Percentiles rank a stretch among this genome's conserved stretches.
Evolutionary conservation across 1,284 basidiomycete species (phyloP).

Genomic region (Golubevia sp.): DNA sequence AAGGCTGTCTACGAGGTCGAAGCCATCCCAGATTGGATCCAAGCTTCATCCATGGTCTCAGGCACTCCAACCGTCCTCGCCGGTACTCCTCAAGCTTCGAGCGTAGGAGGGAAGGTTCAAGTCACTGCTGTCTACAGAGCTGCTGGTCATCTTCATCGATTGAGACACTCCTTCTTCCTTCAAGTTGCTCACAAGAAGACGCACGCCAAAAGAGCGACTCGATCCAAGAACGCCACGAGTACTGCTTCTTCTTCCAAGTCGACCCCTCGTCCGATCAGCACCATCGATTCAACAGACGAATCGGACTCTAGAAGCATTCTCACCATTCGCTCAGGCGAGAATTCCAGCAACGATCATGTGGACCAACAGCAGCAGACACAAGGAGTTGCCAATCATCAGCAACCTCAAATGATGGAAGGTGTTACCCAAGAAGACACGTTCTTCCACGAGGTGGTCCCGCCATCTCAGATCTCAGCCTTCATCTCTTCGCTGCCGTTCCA

Average conservation of each 20-base stretch:
- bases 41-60: not conserved
- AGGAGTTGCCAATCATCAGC: too few relatives aligned
- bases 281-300: not conserved
- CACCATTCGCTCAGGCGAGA: not conserved
- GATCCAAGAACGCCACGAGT: not conserved
- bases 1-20: not conserved
- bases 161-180: slow-evolving; percentile 48
- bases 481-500: not conserved
- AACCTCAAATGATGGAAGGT: not conserved
- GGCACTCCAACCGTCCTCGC: slow-evolving; percentile 30
- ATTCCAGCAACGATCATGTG: not conserved
- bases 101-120: slow-evolving; percentile 37
- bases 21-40: not conserved
- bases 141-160: slow-evolving; percentile 42
- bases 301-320: not conserved
- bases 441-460: not conserved
- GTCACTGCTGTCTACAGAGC: slow-evolving; percentile 49
- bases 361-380: not conserved
- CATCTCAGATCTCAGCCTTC: not conserved
- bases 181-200: slow-evolving; percentile 22
- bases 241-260: too few relatives aligned
- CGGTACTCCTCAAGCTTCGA: slow-evolving; percentile 33
- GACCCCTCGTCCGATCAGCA: too few relatives aligned
- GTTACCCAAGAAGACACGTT: not conserved
- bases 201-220: not conserved